These are phyloP conservation scores for Xylaria longipes DNA, from an alignment of 495 filamentous ascomycete species.

Conservation along the genomic window DNA sequence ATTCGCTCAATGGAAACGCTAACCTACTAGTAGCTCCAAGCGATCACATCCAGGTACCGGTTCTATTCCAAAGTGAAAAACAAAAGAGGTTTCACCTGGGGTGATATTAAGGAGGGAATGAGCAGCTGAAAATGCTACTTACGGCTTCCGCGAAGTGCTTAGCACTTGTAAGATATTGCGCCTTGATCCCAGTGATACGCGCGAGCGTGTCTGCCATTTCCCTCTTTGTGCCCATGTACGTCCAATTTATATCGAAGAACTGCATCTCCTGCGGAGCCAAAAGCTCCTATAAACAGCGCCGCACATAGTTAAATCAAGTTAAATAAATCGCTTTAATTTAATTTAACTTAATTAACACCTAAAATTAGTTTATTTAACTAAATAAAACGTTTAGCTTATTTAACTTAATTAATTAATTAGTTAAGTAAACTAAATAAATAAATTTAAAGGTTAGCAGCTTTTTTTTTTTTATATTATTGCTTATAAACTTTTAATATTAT, in stretches of 20 bases:
- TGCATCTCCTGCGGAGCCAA: constrained; percentile 38
- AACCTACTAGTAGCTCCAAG: neutral
- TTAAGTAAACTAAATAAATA: too few species aligned
- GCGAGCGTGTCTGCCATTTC: constrained; percentile 3
- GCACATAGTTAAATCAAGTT: too few species aligned
- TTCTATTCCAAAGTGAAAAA: neutral
- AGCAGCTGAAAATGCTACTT: neutral
- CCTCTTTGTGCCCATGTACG: constrained; percentile 33
- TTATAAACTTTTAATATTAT: too few species aligned
- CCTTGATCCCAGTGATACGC: constrained; percentile 6
- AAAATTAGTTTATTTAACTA: too few species aligned
- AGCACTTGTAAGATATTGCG: constrained; percentile 12
- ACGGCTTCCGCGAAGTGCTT: constrained; percentile 1
- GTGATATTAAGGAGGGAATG: constrained; percentile 24
- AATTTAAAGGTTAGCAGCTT: too few species aligned
- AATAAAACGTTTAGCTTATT: too few species aligned
- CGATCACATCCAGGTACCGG: neutral
- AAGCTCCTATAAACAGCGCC: too few species aligned
- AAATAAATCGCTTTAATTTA: too few species aligned
- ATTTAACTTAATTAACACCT: too few species aligned
- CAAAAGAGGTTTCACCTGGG: neutral
- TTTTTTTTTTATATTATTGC: too few species aligned
- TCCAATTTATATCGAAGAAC: constrained; percentile 43
- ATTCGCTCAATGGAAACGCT: constrained; percentile 34
- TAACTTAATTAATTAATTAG: too few species aligned